Conservation (phyloP, 2,329 filamentous ascomycete genomes). For the Sarocladium strictum region DNA sequence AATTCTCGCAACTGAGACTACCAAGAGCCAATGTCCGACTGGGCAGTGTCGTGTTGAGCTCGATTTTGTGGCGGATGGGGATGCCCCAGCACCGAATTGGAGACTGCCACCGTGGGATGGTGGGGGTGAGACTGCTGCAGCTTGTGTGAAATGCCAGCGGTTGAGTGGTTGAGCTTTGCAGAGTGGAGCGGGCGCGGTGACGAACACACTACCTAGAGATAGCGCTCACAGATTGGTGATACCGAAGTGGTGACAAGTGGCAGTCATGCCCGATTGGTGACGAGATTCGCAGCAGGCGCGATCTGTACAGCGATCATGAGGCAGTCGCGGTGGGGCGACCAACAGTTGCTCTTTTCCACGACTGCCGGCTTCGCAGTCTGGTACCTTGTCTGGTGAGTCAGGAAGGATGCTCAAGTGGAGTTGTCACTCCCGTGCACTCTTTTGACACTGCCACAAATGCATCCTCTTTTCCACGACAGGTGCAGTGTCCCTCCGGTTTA, state of each 20-base stretch:
- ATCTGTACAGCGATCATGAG: neutral
- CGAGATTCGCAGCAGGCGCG: neutral
- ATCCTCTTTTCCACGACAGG: too few species aligned
- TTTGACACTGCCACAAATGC: too few species aligned
- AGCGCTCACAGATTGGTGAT: neutral
- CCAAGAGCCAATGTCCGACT: conserved; percentile 5
- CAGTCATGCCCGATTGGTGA: neutral
- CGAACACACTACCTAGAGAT: neutral
- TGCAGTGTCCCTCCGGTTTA: too few species aligned
- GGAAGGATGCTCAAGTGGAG: too few species aligned
- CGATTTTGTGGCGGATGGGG: neutral
- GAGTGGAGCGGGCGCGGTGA: neutral
- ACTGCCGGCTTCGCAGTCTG: neutral
- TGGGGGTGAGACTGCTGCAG: conserved; percentile 1
- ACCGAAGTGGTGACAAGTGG: too few species aligned
- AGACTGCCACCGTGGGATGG: conserved; percentile 1
- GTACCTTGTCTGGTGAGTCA: too few species aligned
- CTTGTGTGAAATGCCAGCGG: neutral
- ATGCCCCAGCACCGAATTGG: neutral
- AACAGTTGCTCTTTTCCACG: neutral
- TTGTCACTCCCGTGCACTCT: too few species aligned
- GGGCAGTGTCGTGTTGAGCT: neutral
- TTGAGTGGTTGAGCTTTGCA: neutral
- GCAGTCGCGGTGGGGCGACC: neutral
- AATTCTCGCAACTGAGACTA: conserved; percentile 8